Conservation (phyloP, 257 asterid species). For the Parsonsia alboflavescens region DNA sequence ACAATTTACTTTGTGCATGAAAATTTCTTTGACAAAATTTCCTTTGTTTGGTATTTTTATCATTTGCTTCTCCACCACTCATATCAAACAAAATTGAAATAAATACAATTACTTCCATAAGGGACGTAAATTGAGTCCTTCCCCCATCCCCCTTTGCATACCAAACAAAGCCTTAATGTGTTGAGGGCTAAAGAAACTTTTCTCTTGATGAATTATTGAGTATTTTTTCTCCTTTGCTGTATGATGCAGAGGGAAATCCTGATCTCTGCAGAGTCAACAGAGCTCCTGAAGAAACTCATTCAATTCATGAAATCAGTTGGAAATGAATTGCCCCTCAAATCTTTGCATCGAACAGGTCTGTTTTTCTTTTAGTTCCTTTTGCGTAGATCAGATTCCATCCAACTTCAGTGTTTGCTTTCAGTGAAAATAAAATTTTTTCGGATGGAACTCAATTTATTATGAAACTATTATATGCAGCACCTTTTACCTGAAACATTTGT, state of each 20-base stretch:
- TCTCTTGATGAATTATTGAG: not conserved
- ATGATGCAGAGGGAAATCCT: conserved; percentile 5
- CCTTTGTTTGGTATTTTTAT: not conserved
- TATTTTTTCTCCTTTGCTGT: not conserved
- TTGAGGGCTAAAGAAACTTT: not conserved
- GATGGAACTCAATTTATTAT: not conserved
- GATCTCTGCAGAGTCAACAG: conserved; percentile 4
- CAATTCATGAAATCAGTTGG: conserved; percentile 1
- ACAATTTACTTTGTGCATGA: too few relatives aligned
- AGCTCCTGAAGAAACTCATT: not conserved
- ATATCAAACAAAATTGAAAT: too few relatives aligned
- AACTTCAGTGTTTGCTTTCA: not conserved
- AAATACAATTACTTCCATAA: too few relatives aligned
- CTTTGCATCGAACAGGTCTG: conserved; percentile 3
- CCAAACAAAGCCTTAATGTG: not conserved
- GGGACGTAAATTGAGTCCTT: too few relatives aligned
- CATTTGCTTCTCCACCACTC: too few relatives aligned
- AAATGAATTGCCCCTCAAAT: not conserved
- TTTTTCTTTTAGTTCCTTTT: not conserved
- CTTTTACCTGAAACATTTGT: not conserved
- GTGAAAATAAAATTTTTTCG: too few relatives aligned
- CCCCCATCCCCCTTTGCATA: too few relatives aligned
- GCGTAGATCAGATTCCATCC: not conserved
- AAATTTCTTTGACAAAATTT: not conserved
- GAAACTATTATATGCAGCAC: not conserved